These are phyloP conservation scores for Graphilbum fragrans DNA, from an alignment of 2,329 filamentous ascomycete species.

Conservation along the genomic window DNA sequence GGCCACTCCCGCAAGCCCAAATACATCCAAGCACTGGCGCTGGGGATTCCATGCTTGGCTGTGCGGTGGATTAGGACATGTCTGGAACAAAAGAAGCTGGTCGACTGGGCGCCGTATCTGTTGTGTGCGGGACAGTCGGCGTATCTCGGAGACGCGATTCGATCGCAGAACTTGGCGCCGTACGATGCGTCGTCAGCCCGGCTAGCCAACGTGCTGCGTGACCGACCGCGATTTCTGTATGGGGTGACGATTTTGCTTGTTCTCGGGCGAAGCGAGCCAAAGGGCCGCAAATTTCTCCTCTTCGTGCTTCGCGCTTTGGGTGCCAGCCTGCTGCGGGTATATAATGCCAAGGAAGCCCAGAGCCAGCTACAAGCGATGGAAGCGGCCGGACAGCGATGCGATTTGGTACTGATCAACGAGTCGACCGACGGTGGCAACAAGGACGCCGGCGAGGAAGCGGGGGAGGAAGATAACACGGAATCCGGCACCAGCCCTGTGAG, in stretches of 20 bases:
- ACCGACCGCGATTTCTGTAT: slow-evolving; percentile 50
- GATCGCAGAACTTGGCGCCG: slow-evolving; percentile 55
- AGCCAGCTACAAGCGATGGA: slow-evolving; percentile 41
- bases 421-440: background rate
- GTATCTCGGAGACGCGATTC: slow-evolving; percentile 63
- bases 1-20: slow-evolving; percentile 77
- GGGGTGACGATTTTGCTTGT: slow-evolving; percentile 61
- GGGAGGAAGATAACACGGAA: too few relatives aligned
- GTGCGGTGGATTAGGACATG: slow-evolving; percentile 72
- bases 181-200: slow-evolving; percentile 47
- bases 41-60: slow-evolving; percentile 78
- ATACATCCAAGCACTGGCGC: slow-evolving; percentile 86
- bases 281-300: slow-evolving; percentile 58
- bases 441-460: background rate
- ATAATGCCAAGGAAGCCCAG: slow-evolving; percentile 53
- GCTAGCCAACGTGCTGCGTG: slow-evolving; percentile 43
- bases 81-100: slow-evolving; percentile 42
- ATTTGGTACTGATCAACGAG: slow-evolving; percentile 69
- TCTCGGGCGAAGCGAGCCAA: slow-evolving; percentile 50
- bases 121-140: slow-evolving; percentile 73
- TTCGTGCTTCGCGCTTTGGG: slow-evolving; percentile 74
- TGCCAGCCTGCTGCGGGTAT: slow-evolving; percentile 54
- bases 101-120: slow-evolving; percentile 72
- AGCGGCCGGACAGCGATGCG: slow-evolving; percentile 38
- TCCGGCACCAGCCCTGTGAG: too few relatives aligned